Evolutionary conservation across 192 early-diverging fungal species (phyloP).

Genomic region (Jimgerdemannia flammicorona): DNA sequence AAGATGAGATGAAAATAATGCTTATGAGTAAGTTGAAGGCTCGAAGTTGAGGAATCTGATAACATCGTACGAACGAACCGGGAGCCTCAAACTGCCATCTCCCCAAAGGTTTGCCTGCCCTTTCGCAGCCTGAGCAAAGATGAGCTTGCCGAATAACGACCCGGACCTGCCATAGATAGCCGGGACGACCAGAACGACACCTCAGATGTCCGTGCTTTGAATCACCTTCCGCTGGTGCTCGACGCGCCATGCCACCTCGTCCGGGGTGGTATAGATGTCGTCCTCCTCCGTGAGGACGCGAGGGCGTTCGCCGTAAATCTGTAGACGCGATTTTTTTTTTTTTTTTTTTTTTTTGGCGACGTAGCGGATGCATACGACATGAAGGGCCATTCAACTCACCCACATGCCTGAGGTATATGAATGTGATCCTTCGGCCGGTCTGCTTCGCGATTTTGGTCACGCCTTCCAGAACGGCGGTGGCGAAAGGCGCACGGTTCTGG

Average conservation of each 20-base stretch:
- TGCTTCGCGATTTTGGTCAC: conserved; percentile 19
- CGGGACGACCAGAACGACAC: conserved; percentile 21
- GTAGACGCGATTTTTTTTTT: not conserved
- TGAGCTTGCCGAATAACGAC: conserved; percentile 12
- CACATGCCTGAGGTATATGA: conserved; percentile 5
- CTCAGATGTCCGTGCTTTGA: conserved; percentile 3
- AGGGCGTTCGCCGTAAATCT: conserved; percentile 8
- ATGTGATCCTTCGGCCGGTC: conserved; percentile 22
- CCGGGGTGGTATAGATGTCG: not conserved
- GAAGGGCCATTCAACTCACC: conserved; percentile 5
- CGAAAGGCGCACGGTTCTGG: not conserved
- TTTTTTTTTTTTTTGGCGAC: not conserved
- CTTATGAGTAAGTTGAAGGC: not conserved
- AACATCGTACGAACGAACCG: too few relatives aligned
- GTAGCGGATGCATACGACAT: too few relatives aligned
- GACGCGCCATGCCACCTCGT: conserved; percentile 27
- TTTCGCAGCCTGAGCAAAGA: conserved; percentile 18
- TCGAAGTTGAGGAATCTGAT: not conserved
- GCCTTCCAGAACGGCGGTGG: conserved; percentile 2
- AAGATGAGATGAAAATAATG: not conserved
- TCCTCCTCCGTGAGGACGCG: not conserved
- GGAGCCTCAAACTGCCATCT: conserved; percentile 4
- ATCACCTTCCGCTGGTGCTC: conserved; percentile 22
- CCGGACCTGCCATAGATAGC: conserved; percentile 19
- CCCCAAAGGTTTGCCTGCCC: conserved; percentile 12